Evolutionary conservation across 1,284 basidiomycete genomes (phyloP).

Genomic region (Vanrija sp.): DNA sequence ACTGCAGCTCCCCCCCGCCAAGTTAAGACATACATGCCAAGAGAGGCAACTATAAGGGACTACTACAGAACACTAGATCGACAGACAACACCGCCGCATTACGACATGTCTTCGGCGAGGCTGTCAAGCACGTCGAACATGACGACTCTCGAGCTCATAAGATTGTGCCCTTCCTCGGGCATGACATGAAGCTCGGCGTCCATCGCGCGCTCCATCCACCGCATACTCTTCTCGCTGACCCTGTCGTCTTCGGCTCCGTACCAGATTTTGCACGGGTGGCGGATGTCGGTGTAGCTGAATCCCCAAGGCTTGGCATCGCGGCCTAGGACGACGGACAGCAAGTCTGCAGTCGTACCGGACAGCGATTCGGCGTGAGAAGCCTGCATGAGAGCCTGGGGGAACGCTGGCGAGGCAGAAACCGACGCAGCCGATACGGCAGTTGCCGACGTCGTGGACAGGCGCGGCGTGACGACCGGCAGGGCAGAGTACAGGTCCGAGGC

Average conservation of each 20-base stretch:
- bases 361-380: constrained; percentile 93
- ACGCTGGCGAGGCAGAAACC: constrained; percentile 22
- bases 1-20: too few relatives aligned
- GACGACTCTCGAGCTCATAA: constrained; percentile 85
- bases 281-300: constrained; percentile 59
- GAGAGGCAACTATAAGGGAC: too few relatives aligned
- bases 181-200: constrained; percentile 75
- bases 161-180: constrained; percentile 79
- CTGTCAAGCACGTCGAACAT: constrained; percentile 82
- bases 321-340: constrained; percentile 77
- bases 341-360: constrained; percentile 82
- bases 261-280: constrained; percentile 80
- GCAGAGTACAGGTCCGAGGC: neutral
- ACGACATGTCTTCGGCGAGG: constrained; percentile 42
- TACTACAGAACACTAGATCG: too few relatives aligned
- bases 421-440: neutral
- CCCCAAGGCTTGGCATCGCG: constrained; percentile 58
- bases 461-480: neutral
- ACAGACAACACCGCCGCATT: too few relatives aligned
- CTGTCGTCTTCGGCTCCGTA: constrained; percentile 90
- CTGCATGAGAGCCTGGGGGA: constrained; percentile 71
- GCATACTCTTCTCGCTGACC: constrained; percentile 79
- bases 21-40: too few relatives aligned
- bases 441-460: constrained; percentile 2
- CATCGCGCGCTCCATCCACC: constrained; percentile 87